Evolutionary conservation across 139 green algal species (phyloP).

Genomic region (Gonium pectorale): DNA sequence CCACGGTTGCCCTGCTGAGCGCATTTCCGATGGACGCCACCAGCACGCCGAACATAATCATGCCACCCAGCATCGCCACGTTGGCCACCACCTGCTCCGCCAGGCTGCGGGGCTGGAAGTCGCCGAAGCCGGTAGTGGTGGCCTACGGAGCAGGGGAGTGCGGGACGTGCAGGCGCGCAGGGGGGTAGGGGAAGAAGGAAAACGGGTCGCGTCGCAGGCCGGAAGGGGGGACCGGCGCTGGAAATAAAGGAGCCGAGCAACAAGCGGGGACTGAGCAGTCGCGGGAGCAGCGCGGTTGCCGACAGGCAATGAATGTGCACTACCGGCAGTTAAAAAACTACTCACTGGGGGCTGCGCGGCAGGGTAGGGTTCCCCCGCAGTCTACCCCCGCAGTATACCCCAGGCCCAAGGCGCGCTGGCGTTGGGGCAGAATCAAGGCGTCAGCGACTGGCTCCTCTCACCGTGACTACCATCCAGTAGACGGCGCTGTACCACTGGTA

Average conservation of each 20-base stretch:
- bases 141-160: background rate
- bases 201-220: background rate
- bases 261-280: no score
- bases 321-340: no score
- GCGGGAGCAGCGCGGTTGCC: no score
- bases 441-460: no score
- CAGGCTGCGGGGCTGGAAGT: constrained; percentile 32
- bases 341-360: no score
- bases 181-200: background rate
- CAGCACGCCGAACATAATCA: constrained; percentile 65
- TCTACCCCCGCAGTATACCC: no score
- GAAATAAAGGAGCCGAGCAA: no score
- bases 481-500: constrained; percentile 53
- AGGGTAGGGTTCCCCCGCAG: no score
- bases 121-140: constrained; percentile 52
- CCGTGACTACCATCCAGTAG: constrained; percentile 53
- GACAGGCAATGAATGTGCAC: no score
- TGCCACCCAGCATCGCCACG: constrained; percentile 56
- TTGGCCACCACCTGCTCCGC: constrained; percentile 58
- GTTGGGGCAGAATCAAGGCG: no score
- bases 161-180: background rate
- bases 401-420: no score
- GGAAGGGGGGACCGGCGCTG: no score
- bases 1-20: constrained; percentile 12
- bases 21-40: constrained; percentile 48